Base-by-base conservation (phyloP, 306 rosid genomes). In the Spatholobus suberectus region DNA sequence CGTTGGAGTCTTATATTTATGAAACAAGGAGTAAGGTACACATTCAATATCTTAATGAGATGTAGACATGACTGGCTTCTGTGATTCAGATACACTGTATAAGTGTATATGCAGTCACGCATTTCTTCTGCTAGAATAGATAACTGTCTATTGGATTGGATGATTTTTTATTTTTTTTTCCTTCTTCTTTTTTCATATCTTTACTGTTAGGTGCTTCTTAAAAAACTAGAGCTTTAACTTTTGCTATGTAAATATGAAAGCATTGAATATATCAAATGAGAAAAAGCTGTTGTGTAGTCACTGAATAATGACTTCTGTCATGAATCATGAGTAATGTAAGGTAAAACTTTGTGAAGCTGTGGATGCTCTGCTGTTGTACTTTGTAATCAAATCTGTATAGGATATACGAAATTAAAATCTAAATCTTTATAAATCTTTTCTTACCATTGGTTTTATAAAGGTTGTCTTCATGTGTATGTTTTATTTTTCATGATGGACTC, bases 1-100 rank as follows among this genome's bases (percentile, higher is more conserved):
- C 90, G n/a, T 77, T 94, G 81, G 98, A 92, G 79, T 91, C 98
- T 20, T 92, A 89, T 27, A 90, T 94, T 62, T 94, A 94, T 83
- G 97, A 92, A 18, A 92, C 83, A 90, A 91, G 96, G 78, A 91
- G 89, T 88, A 94, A 94, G 96, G 98, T 94, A 90, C 47, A 54
- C 70, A 10, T 82, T 35, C 81, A 71, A 51, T 77, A 46, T 77
- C 69, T 73, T 77, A 35, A 59, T 55, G 71, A 72, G 51, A 71
- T 55, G 34, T 37, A 40, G 38, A 65, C 38, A 44, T 55, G 32
- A 11, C 54, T 80, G 37, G 17, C 78, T 75, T 81, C 26, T 75
- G 57, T 83, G 77, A 77, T 67, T 80, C 46, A 38, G 4, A 26
- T 23, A 70, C 74, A 79, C 57, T 21, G 47, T 80, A 37, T 66